Evolutionary conservation across 139 green algal genomes (phyloP).

Genomic region (Chlorokybus atmophyticus): DNA sequence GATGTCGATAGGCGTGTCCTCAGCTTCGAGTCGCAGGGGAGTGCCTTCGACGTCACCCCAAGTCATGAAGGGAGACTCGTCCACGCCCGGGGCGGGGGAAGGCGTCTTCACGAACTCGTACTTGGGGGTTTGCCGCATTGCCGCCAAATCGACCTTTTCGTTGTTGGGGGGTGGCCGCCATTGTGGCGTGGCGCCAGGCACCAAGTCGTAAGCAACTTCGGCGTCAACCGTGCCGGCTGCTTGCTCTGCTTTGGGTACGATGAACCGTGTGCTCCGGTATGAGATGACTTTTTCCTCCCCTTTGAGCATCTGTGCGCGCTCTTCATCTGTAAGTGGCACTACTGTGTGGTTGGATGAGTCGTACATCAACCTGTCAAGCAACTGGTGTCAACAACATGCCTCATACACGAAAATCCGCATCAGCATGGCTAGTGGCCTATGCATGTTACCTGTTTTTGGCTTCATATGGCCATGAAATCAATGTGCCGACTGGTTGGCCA

Average conservation of each 20-base stretch:
- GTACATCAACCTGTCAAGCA: slow-evolving; percentile 30
- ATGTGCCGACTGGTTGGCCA: slow-evolving; percentile 7
- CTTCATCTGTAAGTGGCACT: slow-evolving; percentile 10
- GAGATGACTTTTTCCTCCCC: slow-evolving; percentile 23
- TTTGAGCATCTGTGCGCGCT: slow-evolving; percentile 5
- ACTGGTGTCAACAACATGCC: too few species aligned
- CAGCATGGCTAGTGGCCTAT: too few species aligned
- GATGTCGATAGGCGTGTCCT: too few species aligned
- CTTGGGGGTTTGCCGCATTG: slow-evolving; percentile 17
- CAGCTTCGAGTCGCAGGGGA: slow-evolving; percentile 27
- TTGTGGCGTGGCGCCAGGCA: slow-evolving; percentile 11
- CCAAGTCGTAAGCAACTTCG: slow-evolving; percentile 13
- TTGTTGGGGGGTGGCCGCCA: background rate
- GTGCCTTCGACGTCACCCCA: slow-evolving; percentile 34
- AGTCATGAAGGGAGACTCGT: slow-evolving; percentile 34
- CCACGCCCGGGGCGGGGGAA: slow-evolving; percentile 19
- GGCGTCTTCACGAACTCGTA: slow-evolving; percentile 24
- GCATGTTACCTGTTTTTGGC: slow-evolving; percentile 10
- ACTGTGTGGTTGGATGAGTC: slow-evolving; percentile 7
- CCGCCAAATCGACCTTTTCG: slow-evolving; percentile 20
- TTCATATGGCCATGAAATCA: slow-evolving; percentile 16
- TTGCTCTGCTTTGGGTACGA: background rate
- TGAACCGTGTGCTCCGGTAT: slow-evolving; percentile 25
- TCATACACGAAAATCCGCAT: too few species aligned
- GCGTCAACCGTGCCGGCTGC: background rate